These are phyloP conservation scores for Auriculariales sp. DNA, from an alignment of 768 basidiomycete genomes.

Conservation along the genomic window DNA sequence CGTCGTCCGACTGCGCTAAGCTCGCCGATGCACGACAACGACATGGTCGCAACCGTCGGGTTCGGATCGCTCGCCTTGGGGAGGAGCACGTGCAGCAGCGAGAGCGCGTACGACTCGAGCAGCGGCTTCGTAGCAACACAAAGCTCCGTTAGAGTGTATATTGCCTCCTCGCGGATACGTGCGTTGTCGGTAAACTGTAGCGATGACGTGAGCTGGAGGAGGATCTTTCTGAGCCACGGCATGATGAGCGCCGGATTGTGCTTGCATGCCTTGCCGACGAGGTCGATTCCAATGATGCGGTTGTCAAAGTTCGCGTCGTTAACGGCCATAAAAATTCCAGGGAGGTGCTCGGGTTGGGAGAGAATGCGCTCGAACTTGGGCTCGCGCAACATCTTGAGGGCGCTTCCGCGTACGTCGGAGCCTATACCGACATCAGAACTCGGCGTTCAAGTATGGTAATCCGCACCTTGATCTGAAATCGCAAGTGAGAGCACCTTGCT, in stretches of 20 bases:
- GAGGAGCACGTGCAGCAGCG: slow-evolving; percentile 30
- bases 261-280: slow-evolving; percentile 29
- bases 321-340: slow-evolving; percentile 31
- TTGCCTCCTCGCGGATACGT: slow-evolving; percentile 28
- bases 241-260: slow-evolving; percentile 37
- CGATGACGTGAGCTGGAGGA: slow-evolving; percentile 34
- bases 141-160: slow-evolving; percentile 27
- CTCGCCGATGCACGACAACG: slow-evolving; percentile 30
- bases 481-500: slow-evolving; percentile 31
- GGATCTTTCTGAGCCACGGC: slow-evolving; percentile 29
- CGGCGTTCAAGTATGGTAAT: slow-evolving; percentile 2
- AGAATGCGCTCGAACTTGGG: slow-evolving; percentile 33
- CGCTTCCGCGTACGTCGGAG: slow-evolving; percentile 24
- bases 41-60: slow-evolving; percentile 24
- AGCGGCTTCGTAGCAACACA: slow-evolving; percentile 27
- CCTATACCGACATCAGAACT: slow-evolving; percentile 13
- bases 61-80: slow-evolving; percentile 25
- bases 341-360: slow-evolving; percentile 33
- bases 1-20: slow-evolving; percentile 31
- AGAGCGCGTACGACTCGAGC: slow-evolving; percentile 29
- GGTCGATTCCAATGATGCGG: slow-evolving; percentile 27
- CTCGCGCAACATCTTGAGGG: slow-evolving; percentile 26
- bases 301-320: slow-evolving; percentile 33
- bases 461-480: slow-evolving; percentile 27
- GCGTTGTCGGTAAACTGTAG: slow-evolving; percentile 29